Evolutionary conservation across 768 basidiomycete genomes (phyloP).

Genomic region (Naganishia vishniacii): DNA sequence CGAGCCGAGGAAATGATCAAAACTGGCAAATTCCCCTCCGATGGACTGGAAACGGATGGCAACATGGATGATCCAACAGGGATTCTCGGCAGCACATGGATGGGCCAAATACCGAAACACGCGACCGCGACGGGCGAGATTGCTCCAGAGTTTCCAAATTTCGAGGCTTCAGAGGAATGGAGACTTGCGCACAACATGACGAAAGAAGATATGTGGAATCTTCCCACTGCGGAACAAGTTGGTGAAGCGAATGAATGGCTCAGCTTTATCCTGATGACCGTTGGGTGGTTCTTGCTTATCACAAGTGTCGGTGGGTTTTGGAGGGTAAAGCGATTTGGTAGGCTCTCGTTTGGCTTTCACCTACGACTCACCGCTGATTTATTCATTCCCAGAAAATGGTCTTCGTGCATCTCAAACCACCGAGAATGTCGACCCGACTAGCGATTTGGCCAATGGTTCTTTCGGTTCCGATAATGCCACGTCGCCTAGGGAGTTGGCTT

Average conservation of each 20-base stretch:
- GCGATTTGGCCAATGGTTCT: slow-evolving; percentile 17
- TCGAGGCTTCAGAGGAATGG: slow-evolving; percentile 38
- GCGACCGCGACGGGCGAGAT: slow-evolving; percentile 5
- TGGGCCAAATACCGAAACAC: slow-evolving; percentile 17
- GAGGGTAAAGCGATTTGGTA: slow-evolving; percentile 47
- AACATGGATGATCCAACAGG: slow-evolving; percentile 27
- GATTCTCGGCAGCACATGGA: slow-evolving; percentile 20
- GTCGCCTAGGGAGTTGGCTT: slow-evolving; percentile 8
- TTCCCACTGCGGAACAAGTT: slow-evolving; percentile 44
- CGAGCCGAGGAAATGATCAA: slow-evolving; percentile 51
- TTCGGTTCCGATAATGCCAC: slow-evolving; percentile 9
- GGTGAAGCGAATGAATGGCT: slow-evolving; percentile 72
- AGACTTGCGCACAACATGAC: slow-evolving; percentile 41
- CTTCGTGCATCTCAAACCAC: slow-evolving; percentile 23
- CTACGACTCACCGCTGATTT: not conserved
- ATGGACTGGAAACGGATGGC: slow-evolving; percentile 30
- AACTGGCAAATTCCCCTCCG: slow-evolving; percentile 40
- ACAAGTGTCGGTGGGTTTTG: slow-evolving; percentile 69
- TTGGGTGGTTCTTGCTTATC: slow-evolving; percentile 84
- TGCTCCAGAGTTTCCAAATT: slow-evolving; percentile 24
- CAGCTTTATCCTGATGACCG: slow-evolving; percentile 82
- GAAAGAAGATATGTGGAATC: slow-evolving; percentile 34
- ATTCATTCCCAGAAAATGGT: slow-evolving; percentile 18
- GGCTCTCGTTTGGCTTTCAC: not conserved
- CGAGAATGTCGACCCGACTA: slow-evolving; percentile 13